Conservation (phyloP, 768 basidiomycete species). For the Clathrus columnatus region DNA sequence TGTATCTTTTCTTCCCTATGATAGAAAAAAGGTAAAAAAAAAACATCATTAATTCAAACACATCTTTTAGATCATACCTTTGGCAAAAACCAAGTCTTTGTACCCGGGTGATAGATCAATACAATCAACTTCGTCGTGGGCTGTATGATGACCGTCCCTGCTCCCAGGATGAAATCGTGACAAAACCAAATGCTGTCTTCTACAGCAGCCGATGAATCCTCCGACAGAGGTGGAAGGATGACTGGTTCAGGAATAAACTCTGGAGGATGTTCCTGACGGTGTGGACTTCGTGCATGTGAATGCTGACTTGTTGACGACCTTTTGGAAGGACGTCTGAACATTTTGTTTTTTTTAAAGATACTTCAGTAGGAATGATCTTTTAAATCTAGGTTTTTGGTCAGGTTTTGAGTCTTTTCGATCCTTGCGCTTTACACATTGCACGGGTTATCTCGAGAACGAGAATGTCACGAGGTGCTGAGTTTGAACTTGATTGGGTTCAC, state of each 20-base stretch:
- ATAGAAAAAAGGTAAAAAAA: too few species aligned
- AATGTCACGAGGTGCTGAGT: not conserved
- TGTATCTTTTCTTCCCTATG: conserved; percentile 52
- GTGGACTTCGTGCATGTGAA: not conserved
- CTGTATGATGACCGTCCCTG: conserved; percentile 62
- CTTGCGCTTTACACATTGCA: not conserved
- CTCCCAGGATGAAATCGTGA: conserved; percentile 47
- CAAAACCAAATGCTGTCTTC: conserved; percentile 39
- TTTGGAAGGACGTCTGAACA: not conserved
- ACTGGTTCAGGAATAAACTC: not conserved
- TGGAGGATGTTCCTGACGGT: not conserved
- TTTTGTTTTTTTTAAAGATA: not conserved
- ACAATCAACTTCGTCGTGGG: conserved; percentile 47
- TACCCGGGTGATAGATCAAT: conserved; percentile 33
- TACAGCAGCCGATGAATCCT: conserved; percentile 33
- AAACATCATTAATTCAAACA: not conserved
- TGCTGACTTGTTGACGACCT: not conserved
- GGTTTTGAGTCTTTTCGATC: too few species aligned
- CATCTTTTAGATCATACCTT: conserved; percentile 9
- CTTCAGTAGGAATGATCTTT: not conserved
- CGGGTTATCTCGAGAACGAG: not conserved
- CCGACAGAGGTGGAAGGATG: conserved; percentile 20
- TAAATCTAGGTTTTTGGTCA: too few species aligned
- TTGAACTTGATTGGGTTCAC: not conserved
- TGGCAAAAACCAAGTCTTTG: conserved; percentile 47